phyloP scores from a whole-genome alignment of 2,329 filamentous ascomycete species.

The Phaeosphaeriaceae sp. region DNA sequence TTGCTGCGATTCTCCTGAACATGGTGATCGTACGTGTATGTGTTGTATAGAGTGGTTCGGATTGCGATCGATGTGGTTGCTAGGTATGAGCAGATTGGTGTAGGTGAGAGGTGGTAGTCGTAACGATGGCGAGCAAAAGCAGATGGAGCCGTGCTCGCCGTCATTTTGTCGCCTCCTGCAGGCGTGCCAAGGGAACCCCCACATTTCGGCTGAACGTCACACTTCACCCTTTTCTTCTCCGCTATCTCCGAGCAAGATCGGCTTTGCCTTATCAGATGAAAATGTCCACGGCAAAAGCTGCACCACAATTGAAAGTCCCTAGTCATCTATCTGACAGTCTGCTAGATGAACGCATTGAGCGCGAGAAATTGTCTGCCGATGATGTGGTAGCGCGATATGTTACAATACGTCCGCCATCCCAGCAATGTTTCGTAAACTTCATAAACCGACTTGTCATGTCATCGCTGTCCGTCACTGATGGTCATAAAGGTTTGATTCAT shows the following conservation, averaged over 20 bases:
- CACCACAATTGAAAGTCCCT: too few species aligned
- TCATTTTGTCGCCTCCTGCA: conserved; percentile 27
- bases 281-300: too few species aligned
- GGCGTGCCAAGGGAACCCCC: conserved; percentile 24
- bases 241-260: conserved; percentile 16
- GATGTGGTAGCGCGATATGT: too few species aligned
- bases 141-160: conserved; percentile 26
- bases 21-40: conserved; percentile 50
- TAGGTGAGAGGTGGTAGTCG: conserved; percentile 31
- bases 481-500: too few species aligned
- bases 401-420: too few species aligned
- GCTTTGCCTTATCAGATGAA: conserved; percentile 27
- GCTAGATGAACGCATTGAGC: too few species aligned
- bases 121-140: conserved; percentile 26
- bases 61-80: conserved; percentile 14
- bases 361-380: too few species aligned
- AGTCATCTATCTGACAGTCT: too few species aligned
- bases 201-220: conserved; percentile 33
- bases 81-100: conserved; percentile 15
- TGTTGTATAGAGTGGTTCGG: conserved; percentile 9
- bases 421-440: too few species aligned
- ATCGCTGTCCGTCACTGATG: not conserved
- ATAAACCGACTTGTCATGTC: not conserved
- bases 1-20: conserved; percentile 64
- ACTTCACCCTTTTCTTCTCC: conserved; percentile 6